Evolutionary conservation across 208 protist species (phyloP).

Genomic region (Acanthamoeba rhysodes): DNA sequence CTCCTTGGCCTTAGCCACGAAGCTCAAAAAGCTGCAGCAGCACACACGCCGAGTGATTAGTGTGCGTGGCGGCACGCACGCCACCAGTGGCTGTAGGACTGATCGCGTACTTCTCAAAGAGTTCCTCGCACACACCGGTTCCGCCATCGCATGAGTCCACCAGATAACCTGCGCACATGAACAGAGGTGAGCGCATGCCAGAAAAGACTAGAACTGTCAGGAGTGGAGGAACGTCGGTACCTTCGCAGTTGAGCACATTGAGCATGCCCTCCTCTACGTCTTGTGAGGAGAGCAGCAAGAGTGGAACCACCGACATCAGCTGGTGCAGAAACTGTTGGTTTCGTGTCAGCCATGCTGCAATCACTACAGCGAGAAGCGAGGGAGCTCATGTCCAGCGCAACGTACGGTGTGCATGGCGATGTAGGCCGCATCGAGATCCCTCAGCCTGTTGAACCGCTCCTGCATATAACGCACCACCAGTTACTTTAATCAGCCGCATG

Average conservation of each 20-base stretch:
- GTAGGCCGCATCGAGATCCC: background rate
- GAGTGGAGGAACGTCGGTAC: background rate
- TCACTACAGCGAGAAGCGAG: background rate
- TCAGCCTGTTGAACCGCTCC: background rate
- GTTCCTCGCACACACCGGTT: constrained; percentile 8
- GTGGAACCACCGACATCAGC: constrained; percentile 18
- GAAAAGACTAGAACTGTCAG: background rate
- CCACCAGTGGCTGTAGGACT: no score
- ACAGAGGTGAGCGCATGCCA: no score
- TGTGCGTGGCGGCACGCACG: no score
- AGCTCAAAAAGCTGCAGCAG: background rate
- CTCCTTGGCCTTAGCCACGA: constrained; percentile 27
- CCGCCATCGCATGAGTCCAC: constrained; percentile 21
- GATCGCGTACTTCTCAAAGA: constrained; percentile 14
- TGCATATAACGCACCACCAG: background rate
- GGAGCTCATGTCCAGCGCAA: background rate
- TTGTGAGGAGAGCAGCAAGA: background rate
- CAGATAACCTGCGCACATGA: constrained; percentile 10
- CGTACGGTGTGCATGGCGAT: constrained; percentile 19
- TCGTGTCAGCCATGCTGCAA: background rate
- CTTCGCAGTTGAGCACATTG: background rate
- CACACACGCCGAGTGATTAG: no score
- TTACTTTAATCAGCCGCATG: background rate
- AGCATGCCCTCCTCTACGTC: constrained; percentile 12
- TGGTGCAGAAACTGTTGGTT: constrained; percentile 17